Percentiles rank a stretch among this genome's conserved stretches.
phyloP scores from a whole-genome alignment of 371 early-diverging fungal genomes.

The Mucor sp. region DNA sequence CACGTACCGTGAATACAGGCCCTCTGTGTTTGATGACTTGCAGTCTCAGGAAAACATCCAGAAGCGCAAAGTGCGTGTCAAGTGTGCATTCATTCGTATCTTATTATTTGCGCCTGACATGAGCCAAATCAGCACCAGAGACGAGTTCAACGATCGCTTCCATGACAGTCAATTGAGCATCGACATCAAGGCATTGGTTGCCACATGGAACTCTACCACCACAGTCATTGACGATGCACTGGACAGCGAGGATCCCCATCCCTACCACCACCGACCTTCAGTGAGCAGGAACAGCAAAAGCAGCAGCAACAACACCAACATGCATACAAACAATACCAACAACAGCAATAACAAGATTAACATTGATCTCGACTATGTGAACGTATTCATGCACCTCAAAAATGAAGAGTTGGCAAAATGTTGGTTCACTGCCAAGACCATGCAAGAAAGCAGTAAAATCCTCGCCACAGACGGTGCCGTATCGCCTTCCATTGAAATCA shows the following conservation, averaged over 20 bases:
- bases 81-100: constrained; percentile 44
- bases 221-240: constrained; percentile 3
- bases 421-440: constrained; percentile 49
- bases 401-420: constrained; percentile 31
- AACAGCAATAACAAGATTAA: constrained; percentile 23
- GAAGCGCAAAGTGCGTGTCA: constrained; percentile 25
- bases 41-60: constrained; percentile 7
- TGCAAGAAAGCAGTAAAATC: constrained; percentile 11
- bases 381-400: constrained; percentile 46
- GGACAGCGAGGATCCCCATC: not conserved
- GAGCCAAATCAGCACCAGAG: constrained; percentile 36
- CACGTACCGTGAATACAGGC: too few relatives aligned
- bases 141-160: constrained; percentile 35
- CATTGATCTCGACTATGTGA: constrained; percentile 39
- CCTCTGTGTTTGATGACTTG: constrained; percentile 17
- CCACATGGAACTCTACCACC: constrained; percentile 15
- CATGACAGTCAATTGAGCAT: constrained; percentile 40
- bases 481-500: constrained; percentile 52
- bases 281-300: not conserved
- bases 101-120: constrained; percentile 51
- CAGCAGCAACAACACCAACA: not conserved
- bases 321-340: constrained; percentile 12
- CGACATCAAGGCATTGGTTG: constrained; percentile 33
- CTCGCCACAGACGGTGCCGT: constrained; percentile 15
- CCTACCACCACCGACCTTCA: not conserved